A percentile compares a stretch with the other conserved stretches of the same genome.
Evolutionary conservation across 2,329 filamentous ascomycete genomes (phyloP).

Genomic region (Blastomyces percursus): DNA sequence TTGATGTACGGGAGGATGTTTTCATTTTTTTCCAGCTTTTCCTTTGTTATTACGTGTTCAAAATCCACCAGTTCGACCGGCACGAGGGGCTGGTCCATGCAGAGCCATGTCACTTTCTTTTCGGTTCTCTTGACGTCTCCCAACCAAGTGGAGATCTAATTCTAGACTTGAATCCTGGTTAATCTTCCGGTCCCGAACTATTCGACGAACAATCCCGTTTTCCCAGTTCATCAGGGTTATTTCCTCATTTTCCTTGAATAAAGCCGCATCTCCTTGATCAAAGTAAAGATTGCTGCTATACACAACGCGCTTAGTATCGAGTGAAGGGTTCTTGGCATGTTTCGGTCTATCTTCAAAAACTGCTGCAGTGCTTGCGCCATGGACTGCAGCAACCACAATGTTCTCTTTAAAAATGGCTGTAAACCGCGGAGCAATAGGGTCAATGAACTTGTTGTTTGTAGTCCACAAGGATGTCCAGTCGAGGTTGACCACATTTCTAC

Average conservation of each 20-base stretch:
- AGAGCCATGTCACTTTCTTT: conserved; percentile 87
- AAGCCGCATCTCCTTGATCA: conserved; percentile 75
- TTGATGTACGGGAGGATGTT: conserved; percentile 64
- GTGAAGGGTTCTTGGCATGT: conserved; percentile 76
- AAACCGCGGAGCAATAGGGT: conserved; percentile 62
- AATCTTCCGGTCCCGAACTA: conserved; percentile 9
- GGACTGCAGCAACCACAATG: conserved; percentile 58
- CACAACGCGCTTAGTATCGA: conserved; percentile 76
- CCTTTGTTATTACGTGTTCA: conserved; percentile 76
- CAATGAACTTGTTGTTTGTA: conserved; percentile 69
- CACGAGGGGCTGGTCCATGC: conserved; percentile 58
- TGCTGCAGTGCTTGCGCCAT: conserved; percentile 51
- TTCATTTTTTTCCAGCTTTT: conserved; percentile 73
- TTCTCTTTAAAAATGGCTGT: conserved; percentile 62
- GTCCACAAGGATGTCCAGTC: conserved; percentile 42
- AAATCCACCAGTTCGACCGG: conserved; percentile 71
- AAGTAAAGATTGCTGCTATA: conserved; percentile 66
- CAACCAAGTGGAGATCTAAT: conserved; percentile 68
- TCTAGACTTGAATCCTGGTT: conserved; percentile 38
- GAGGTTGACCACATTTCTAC: conserved; percentile 39
- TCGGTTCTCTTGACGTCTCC: conserved; percentile 79
- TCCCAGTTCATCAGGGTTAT: conserved; percentile 71
- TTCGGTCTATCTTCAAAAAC: conserved; percentile 67
- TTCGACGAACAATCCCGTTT: conserved; percentile 19
- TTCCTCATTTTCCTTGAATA: conserved; percentile 75